Evolutionary conservation across 768 basidiomycete species (phyloP), one percentile per base, ranked within the genome.

Genomic region (Dacryopinax primogenitus): DNA sequence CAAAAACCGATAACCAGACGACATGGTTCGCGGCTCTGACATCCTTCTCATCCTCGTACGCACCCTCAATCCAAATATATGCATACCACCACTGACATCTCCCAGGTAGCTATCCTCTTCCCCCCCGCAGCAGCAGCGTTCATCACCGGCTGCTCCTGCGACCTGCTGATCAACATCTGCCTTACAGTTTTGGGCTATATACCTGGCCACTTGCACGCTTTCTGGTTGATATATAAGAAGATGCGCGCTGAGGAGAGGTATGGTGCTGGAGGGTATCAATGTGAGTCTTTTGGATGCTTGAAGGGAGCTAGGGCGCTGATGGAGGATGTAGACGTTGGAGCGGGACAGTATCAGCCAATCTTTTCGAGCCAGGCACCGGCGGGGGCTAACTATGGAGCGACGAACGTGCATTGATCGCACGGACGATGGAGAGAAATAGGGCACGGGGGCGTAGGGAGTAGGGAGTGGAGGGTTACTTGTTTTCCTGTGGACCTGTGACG

Each of bases 221-320:
- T 92, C 77, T 92, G 87, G 87, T 80, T 94, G 63, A 91, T 92
- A 65, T 92, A 92, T 77, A 86, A 81, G 81, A 88, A 87, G 81
- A 91, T 91, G 81, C 81, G 88, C 70, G 92, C 90, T 0, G 72
- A 73, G 67, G 72, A 73, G 67, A 62, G 66, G 41, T 94, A 89
- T 71, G 91, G 91, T 13, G 75, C 72, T 3, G 89, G 88, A 21
- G 86, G 86, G 33, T 92, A 84, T 78, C 74, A 79, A 63, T 92
- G 90, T 90, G 71, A 71, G 90, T 81, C 9, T 32, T 61, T 39
- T n/a, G 51, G 32, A 3, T 45, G 30, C 35, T 6, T 13, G 51
- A 44, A 35, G 34, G 32, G 15, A 39, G 4, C 33, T 1, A 16
- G 28, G 72, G 45, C 33, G 33, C 33, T 34, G 33, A 37, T 64